These are phyloP conservation scores for Aspergillus ibericus DNA, from an alignment of 2,329 filamentous ascomycete genomes.

Conservation along the genomic window DNA sequence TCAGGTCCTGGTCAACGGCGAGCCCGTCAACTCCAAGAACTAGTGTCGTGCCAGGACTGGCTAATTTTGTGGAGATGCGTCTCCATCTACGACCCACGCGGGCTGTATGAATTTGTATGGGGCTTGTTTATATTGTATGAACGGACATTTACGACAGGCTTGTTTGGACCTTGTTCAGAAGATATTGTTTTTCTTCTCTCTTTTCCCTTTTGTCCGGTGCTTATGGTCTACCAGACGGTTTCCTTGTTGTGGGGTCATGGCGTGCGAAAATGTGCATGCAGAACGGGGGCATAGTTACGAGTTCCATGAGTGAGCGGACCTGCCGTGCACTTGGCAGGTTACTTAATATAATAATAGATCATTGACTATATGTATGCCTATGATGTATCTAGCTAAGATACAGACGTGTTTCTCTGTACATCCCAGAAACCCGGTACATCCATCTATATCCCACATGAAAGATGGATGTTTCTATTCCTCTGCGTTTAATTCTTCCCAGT, in stretches of 20 bases:
- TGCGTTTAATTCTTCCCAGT: too few relatives aligned
- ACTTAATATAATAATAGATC: constrained; percentile 1
- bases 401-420: too few relatives aligned
- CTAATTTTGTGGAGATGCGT: neutral
- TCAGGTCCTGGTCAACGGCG: constrained; percentile 42
- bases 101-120: neutral
- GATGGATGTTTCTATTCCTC: too few relatives aligned
- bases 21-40: constrained; percentile 27
- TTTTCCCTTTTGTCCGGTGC: neutral
- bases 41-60: neutral
- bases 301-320: neutral
- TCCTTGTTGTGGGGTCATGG: neutral
- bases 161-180: neutral
- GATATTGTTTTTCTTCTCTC: neutral
- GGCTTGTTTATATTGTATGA: constrained; percentile 2
- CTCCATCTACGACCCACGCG: neutral
- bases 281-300: neutral
- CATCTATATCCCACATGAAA: too few relatives aligned
- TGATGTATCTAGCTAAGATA: too few relatives aligned
- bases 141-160: neutral
- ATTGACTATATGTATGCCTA: neutral
- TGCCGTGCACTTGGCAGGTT: neutral
- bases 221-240: neutral
- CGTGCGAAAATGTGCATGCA: neutral
- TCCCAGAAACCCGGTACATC: too few relatives aligned